Percentiles rank a stretch among this genome's conserved stretches.
These are phyloP conservation scores for Nidularia pulvinata DNA, from an alignment of 768 basidiomycete genomes.

Conservation along the genomic window DNA sequence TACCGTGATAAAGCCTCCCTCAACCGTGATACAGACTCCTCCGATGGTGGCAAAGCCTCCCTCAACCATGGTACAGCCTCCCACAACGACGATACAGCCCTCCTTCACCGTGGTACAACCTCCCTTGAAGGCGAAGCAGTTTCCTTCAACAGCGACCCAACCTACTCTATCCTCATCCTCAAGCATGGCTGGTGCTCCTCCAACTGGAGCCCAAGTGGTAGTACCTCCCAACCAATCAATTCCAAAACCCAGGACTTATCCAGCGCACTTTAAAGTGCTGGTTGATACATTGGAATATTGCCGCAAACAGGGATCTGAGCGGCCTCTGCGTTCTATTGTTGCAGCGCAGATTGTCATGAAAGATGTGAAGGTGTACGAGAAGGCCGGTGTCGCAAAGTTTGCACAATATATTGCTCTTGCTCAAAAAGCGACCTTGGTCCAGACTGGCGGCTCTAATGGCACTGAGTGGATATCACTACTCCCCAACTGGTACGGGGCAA, in stretches of 20 bases:
- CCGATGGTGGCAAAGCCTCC: too few relatives aligned
- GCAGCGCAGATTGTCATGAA: conserved; percentile 22
- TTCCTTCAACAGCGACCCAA: too few relatives aligned
- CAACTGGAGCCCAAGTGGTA: conserved; percentile 2
- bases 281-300: conserved; percentile 26
- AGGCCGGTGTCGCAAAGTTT: conserved; percentile 27
- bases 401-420: conserved; percentile 27
- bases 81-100: too few relatives aligned
- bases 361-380: conserved; percentile 16
- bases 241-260: conserved; percentile 2
- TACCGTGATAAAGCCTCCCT: too few relatives aligned
- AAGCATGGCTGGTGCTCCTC: too few relatives aligned
- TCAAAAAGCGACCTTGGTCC: conserved; percentile 20
- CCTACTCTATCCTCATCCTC: too few relatives aligned
- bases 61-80: too few relatives aligned
- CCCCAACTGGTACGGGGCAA: neutral
- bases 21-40: too few relatives aligned
- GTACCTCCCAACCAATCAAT: neutral
- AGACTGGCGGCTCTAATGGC: conserved; percentile 21
- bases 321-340: conserved; percentile 34
- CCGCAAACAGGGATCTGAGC: conserved; percentile 23
- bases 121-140: too few relatives aligned
- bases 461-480: conserved; percentile 19
- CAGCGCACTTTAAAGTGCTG: conserved; percentile 27
- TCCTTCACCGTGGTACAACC: too few relatives aligned